These are phyloP conservation scores for Arabidopsis suecica DNA, from an alignment of 345 rosid genomes.

Conservation along the genomic window DNA sequence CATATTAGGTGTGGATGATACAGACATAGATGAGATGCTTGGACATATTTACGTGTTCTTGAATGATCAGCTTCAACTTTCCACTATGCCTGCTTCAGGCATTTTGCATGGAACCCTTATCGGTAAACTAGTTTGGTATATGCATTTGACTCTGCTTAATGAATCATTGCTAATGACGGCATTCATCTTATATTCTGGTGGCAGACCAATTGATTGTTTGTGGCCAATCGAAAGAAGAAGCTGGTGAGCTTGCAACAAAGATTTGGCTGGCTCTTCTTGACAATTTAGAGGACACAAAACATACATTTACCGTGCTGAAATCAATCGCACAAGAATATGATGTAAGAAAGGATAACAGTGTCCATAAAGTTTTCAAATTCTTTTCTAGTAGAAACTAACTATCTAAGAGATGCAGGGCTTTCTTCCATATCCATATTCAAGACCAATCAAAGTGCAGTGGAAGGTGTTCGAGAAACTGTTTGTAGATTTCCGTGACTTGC, in stretches of 20 bases:
- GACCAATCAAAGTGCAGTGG: constrained; percentile 74
- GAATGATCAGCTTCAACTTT: constrained; percentile 83
- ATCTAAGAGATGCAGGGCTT: constrained; percentile 55
- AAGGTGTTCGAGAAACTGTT: constrained; percentile 82
- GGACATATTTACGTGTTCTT: constrained; percentile 83
- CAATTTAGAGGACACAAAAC: constrained; percentile 80
- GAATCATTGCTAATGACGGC: constrained; percentile 5
- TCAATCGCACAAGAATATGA: constrained; percentile 75
- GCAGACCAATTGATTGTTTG: constrained; percentile 87
- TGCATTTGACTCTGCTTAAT: neutral
- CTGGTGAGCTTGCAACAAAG: constrained; percentile 77
- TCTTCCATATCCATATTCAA: constrained; percentile 82
- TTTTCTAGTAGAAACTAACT: neutral
- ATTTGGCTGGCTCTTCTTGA: constrained; percentile 88
- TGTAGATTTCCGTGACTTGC: constrained; percentile 86
- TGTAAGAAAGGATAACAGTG: constrained; percentile 50
- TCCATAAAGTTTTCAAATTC: neutral
- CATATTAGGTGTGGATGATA: constrained; percentile 59
- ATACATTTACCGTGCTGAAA: constrained; percentile 72
- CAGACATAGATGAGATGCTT: constrained; percentile 75
- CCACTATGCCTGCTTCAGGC: constrained; percentile 63
- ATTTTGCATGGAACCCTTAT: constrained; percentile 84
- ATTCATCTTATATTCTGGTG: constrained; percentile 20
- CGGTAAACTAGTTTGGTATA: constrained; percentile 48
- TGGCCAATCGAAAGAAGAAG: constrained; percentile 71